Evolutionary conservation across 2,329 filamentous ascomycete genomes (phyloP).

Genomic region (Colletotrichum aenigma): DNA sequence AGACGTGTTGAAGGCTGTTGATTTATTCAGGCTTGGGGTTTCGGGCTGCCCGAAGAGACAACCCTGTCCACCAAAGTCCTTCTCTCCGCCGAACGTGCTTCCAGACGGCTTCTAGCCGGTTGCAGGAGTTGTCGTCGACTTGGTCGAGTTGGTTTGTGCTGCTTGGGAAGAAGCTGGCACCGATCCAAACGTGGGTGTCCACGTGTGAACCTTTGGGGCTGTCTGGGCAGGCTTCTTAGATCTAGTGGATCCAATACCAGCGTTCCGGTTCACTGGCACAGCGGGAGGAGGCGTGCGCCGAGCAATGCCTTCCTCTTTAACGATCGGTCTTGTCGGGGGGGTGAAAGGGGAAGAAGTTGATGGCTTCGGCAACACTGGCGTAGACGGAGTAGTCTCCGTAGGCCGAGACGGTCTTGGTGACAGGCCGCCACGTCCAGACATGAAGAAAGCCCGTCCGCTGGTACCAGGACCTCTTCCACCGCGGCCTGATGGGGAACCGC

Average conservation of each 20-base stretch:
- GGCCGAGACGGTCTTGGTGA: background rate
- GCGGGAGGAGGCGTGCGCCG: background rate
- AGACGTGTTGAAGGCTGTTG: background rate
- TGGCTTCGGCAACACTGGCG: background rate
- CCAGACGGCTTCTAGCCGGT: background rate
- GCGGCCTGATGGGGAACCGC: background rate
- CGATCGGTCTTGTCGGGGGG: background rate
- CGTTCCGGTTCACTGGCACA: background rate
- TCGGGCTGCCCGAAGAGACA: background rate
- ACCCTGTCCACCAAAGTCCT: background rate
- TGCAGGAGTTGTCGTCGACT: background rate
- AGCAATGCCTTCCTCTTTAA: background rate
- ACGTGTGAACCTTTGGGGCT: background rate
- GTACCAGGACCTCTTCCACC: background rate
- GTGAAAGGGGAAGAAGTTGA: background rate
- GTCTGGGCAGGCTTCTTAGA: background rate
- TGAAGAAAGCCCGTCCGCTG: background rate
- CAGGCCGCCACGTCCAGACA: background rate
- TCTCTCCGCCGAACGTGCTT: background rate
- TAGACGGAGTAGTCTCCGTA: background rate
- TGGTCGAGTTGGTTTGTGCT: background rate
- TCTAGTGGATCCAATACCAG: fast-evolving
- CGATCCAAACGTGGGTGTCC: background rate
- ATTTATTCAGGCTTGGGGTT: background rate
- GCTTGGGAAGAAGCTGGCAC: background rate